Conservation (phyloP, 179 eudicot genomes). For the Spergularia azorica region DNA sequence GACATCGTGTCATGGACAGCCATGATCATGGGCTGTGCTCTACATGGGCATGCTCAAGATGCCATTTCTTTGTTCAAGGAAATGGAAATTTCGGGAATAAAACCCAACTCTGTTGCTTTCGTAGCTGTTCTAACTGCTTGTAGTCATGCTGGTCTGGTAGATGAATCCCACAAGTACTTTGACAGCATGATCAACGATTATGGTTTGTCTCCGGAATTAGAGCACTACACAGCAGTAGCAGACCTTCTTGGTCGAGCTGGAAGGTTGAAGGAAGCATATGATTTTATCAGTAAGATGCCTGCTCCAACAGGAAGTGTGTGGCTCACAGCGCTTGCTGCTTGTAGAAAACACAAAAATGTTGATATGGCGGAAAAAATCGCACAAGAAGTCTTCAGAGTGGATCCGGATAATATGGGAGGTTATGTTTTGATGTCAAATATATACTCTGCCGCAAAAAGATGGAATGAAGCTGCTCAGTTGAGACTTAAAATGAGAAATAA, state of each 20-base stretch:
- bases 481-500: slow-evolving; percentile 44
- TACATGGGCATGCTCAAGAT: slow-evolving; percentile 65
- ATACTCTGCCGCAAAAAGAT: slow-evolving; percentile 61
- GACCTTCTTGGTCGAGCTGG: slow-evolving; percentile 93
- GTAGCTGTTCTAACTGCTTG: slow-evolving; percentile 85
- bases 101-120: slow-evolving; percentile 64
- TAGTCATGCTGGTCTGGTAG: slow-evolving; percentile 76
- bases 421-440: slow-evolving; percentile 58
- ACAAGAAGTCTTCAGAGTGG: slow-evolving; percentile 42
- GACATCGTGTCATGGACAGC: slow-evolving; percentile 83
- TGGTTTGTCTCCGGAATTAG: slow-evolving; percentile 58
- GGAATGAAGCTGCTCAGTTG: slow-evolving; percentile 62
- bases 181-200: slow-evolving; percentile 51
- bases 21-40: slow-evolving; percentile 89
- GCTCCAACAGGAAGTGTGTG: slow-evolving; percentile 51
- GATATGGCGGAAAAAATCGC: slow-evolving; percentile 72
- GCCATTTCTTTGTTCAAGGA: slow-evolving; percentile 57
- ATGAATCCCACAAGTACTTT: slow-evolving; percentile 61
- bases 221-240: slow-evolving; percentile 75
- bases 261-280: slow-evolving; percentile 70
- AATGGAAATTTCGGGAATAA: slow-evolving; percentile 56
- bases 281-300: slow-evolving; percentile 51
- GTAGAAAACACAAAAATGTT: slow-evolving; percentile 64
- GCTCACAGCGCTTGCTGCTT: slow-evolving; percentile 65
- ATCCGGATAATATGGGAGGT: slow-evolving; percentile 53